Evolutionary conservation across 805 yeast genomes (phyloP).

Genomic region (Citeromyces matritensis): DNA sequence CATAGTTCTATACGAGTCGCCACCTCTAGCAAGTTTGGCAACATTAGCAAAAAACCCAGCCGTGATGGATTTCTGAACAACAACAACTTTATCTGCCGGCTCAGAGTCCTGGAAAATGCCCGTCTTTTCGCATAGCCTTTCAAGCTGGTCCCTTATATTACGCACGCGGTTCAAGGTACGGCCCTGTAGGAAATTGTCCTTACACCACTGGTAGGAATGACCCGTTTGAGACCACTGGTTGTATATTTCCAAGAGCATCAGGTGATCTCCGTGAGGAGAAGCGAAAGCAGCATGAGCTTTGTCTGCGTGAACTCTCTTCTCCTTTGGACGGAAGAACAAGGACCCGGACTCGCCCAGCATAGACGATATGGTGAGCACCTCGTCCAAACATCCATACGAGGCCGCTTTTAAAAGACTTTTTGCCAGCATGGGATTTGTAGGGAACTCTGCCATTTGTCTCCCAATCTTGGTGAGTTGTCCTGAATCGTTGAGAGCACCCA

Average conservation of each 20-base stretch:
- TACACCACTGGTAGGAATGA: slow-evolving; percentile 69
- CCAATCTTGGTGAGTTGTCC: slow-evolving; percentile 75
- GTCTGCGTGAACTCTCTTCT: slow-evolving; percentile 51
- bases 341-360: slow-evolving; percentile 74
- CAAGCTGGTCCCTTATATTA: slow-evolving; percentile 60
- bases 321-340: slow-evolving; percentile 57
- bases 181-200: slow-evolving; percentile 68
- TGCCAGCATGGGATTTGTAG: slow-evolving; percentile 82
- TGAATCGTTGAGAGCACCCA: slow-evolving; percentile 72
- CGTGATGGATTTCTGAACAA: slow-evolving; percentile 38
- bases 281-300: slow-evolving; percentile 41
- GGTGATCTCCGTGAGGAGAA: slow-evolving; percentile 45
- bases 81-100: slow-evolving; percentile 13
- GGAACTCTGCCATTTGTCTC: slow-evolving; percentile 78
- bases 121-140: slow-evolving; percentile 38
- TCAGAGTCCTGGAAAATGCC: slow-evolving; percentile 22
- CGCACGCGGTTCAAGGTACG: slow-evolving; percentile 53
- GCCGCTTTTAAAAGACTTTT: slow-evolving; percentile 57
- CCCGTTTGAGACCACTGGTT: slow-evolving; percentile 61
- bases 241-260: slow-evolving; percentile 61
- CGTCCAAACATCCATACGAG: slow-evolving; percentile 44
- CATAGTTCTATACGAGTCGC: slow-evolving; percentile 54
- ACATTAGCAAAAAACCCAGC: slow-evolving; percentile 60
- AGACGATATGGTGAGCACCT: slow-evolving; percentile 59
- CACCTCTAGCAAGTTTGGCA: slow-evolving; percentile 42